phyloP scores from a whole-genome alignment of 768 basidiomycete species.

The Rhizopogon rudus region DNA sequence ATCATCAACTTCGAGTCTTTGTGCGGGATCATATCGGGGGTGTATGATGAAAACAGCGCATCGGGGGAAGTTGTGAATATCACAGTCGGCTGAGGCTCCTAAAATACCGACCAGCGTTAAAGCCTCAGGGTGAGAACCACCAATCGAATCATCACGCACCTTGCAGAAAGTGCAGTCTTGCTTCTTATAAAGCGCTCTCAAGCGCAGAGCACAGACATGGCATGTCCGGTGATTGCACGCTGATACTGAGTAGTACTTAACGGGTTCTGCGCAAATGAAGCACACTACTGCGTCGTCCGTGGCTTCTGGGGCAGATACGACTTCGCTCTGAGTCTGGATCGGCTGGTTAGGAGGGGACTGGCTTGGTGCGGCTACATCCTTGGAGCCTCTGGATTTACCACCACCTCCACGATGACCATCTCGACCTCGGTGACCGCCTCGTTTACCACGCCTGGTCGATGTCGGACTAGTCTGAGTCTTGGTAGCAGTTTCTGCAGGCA shows the following conservation, averaged over 20 bases:
- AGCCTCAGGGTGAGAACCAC: neutral
- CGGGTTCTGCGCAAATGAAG: slow-evolving; percentile 93
- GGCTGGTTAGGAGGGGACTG: neutral
- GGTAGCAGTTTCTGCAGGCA: slow-evolving; percentile 18
- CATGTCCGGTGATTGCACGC: slow-evolving; percentile 94
- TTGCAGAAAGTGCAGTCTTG: slow-evolving; percentile 95
- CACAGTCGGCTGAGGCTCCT: slow-evolving; percentile 73
- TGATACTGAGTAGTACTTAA: slow-evolving; percentile 85
- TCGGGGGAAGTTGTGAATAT: slow-evolving; percentile 71
- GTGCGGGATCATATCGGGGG: slow-evolving; percentile 48
- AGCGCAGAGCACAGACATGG: slow-evolving; percentile 85
- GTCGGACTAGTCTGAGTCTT: slow-evolving; percentile 4
- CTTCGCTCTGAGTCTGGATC: slow-evolving; percentile 1
- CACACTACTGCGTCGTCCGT: slow-evolving; percentile 50
- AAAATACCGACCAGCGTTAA: neutral
- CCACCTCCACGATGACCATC: slow-evolving; percentile 17
- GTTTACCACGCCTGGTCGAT: slow-evolving; percentile 2
- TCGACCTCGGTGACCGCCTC: slow-evolving; percentile 9
- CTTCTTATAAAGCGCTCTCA: slow-evolving; percentile 92
- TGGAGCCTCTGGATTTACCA: slow-evolving; percentile 1
- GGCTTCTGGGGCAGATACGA: slow-evolving; percentile 1
- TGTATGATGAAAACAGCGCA: slow-evolving; percentile 54
- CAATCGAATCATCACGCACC: slow-evolving; percentile 35
- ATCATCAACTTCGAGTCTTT: slow-evolving; percentile 74
- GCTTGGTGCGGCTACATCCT: neutral